Base-by-base conservation (phyloP, 2,329 filamentous ascomycete species). In the Acrodontium crateriforme region DNA sequence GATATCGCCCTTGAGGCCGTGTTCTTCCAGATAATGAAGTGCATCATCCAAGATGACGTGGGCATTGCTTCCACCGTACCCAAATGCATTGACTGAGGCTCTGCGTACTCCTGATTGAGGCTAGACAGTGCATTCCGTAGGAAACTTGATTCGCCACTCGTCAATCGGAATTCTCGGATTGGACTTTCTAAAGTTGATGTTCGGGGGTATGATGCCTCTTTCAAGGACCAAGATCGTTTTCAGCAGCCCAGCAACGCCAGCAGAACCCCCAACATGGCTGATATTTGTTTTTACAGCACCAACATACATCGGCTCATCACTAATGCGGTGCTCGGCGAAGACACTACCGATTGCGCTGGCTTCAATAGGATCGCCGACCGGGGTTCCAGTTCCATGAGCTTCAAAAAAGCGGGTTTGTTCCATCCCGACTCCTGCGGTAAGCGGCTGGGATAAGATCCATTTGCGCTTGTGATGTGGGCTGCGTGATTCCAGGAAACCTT, bases 401-500 rank as follows among this genome's bases (percentile, higher is more conserved):
- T 42, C 40, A 4, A 22, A 4, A 12, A n/a, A 22, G 5, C 4
- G 10, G 4, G 20, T 22, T 4, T 4, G 5, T 4, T 4, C 13
- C 22, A 35, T 11, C 11, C 20, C 28, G 6, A 29, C 19, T 12
- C 27, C 27, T 4, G 18, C 18, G 3, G 17, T 29, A 29, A n/a
- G 18, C 21, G 7, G 11, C 12, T 6, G 19, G 27, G 6, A 29
- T 29, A 8, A 29, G 14, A 8, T 3, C 5, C 9, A 11, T 20
- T 12, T 49, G 18, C 32, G 33, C 2, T 29, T 41, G 34, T 62
- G 58, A 0, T 54, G 45, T 2, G 10, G 56, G 57, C 33, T 52
- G 33, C 2, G 56, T 58, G 4, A 63, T 52, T 3, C 56, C 55
- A 2, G 37, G 29, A 0, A 54, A 58, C 6, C 20, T 33, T 2